phyloP scores from a whole-genome alignment of 2,329 filamentous ascomycete genomes.

The Chrysoporthe puriensis region DNA sequence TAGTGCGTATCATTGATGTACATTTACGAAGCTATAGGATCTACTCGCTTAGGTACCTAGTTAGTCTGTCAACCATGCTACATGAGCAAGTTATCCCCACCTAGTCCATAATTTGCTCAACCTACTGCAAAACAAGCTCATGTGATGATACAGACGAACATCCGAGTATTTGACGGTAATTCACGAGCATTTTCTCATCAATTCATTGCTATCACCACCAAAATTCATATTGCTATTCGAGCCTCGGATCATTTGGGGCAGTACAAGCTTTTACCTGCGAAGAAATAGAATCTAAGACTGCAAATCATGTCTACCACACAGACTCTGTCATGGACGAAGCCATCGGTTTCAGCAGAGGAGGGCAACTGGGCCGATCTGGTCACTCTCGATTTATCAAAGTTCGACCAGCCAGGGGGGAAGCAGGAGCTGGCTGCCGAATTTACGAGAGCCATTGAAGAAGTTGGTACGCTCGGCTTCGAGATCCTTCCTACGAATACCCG shows the following conservation, averaged over 20 bases:
- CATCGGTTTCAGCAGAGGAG: background rate
- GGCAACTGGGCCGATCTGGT: constrained; percentile 21
- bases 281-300: background rate
- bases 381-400: constrained; percentile 23
- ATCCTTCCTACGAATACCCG: too few species aligned
- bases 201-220: background rate
- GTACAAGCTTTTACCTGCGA: background rate
- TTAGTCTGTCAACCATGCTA: background rate
- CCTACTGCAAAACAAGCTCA: constrained; percentile 14
- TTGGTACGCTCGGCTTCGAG: constrained; percentile 2
- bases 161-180: background rate
- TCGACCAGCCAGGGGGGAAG: constrained; percentile 25
- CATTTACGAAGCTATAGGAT: background rate
- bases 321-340: constrained; percentile 16
- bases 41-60: too few species aligned
- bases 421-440: constrained; percentile 34
- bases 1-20: background rate
- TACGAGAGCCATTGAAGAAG: constrained; percentile 16
- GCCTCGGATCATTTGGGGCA: too few species aligned
- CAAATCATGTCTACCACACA: constrained; percentile 13
- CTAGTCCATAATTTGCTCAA: constrained; percentile 14
- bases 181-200: background rate
- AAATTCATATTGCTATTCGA: background rate
- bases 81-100: constrained; percentile 19
- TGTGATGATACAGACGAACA: background rate